A percentile compares a stretch with the other conserved stretches of the same genome.
Conservation (phyloP, 345 rosid genomes). For the Odontarrhena argentea region DNA sequence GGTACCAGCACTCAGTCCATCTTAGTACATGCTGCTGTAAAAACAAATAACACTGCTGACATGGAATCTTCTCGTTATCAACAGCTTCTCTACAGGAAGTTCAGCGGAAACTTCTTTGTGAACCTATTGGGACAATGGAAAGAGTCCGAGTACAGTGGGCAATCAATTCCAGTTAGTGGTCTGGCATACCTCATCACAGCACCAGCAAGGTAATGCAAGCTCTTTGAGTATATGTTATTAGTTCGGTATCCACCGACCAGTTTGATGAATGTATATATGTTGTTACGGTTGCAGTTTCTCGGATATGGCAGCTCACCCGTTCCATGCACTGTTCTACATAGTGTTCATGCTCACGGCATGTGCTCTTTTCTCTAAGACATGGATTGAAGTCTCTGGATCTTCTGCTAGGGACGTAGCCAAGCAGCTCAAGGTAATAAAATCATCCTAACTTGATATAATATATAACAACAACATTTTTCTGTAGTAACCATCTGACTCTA, state of each 20-base stretch:
- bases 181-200: conserved; percentile 82
- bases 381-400: conserved; percentile 93
- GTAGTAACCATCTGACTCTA: not conserved
- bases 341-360: conserved; percentile 83
- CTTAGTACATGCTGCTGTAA: too few relatives aligned
- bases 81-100: conserved; percentile 81
- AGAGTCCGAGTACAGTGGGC: conserved; percentile 85
- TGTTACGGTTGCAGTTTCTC: conserved; percentile 59
- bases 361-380: conserved; percentile 85
- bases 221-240: not conserved
- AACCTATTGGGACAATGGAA: conserved; percentile 86
- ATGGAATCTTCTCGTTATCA: conserved; percentile 8
- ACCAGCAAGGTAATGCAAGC: conserved; percentile 62
- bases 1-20: conserved; percentile 43
- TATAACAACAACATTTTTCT: not conserved
- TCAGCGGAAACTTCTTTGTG: conserved; percentile 77
- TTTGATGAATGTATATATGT: conserved; percentile 14
- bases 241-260: not conserved
- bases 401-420: conserved; percentile 84
- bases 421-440: conserved; percentile 72
- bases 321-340: conserved; percentile 82
- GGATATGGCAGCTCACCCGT: conserved; percentile 91
- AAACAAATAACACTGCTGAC: not conserved
- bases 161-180: conserved; percentile 78
- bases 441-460: not conserved